Conservation (phyloP, 768 basidiomycete species). For the Tylopilus felleus region DNA sequence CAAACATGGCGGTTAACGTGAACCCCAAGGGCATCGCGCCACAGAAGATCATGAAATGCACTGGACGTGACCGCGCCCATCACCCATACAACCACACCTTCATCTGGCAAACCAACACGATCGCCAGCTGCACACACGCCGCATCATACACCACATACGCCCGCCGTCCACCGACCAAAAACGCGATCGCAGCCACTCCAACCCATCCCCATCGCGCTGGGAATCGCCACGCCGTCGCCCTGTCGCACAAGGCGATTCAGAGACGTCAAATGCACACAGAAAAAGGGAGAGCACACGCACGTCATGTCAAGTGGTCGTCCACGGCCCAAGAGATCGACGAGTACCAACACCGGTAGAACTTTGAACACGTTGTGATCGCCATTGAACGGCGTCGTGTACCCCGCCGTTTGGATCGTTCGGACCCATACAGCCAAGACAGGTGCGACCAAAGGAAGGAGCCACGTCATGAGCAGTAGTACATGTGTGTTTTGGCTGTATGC, state of each 20-base stretch:
- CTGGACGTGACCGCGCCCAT: too few species aligned
- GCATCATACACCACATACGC: conserved; percentile 66
- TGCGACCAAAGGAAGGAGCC: conserved; percentile 72
- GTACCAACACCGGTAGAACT: conserved; percentile 58
- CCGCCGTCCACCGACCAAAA: conserved; percentile 63
- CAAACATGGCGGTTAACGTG: too few species aligned
- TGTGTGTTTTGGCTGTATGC: conserved; percentile 55
- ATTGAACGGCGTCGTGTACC: conserved; percentile 73
- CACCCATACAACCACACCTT: conserved; percentile 3
- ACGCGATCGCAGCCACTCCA: conserved; percentile 48
- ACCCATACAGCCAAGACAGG: conserved; percentile 88
- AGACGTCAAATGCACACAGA: not conserved
- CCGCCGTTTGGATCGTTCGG: conserved; percentile 77
- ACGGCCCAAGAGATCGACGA: conserved; percentile 61
- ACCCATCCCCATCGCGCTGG: conserved; percentile 53
- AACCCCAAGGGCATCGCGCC: too few species aligned
- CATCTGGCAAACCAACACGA: conserved; percentile 10
- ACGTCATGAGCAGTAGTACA: conserved; percentile 71
- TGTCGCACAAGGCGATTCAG: not conserved
- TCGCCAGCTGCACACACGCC: conserved; percentile 38
- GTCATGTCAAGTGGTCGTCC: conserved; percentile 42
- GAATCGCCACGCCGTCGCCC: conserved; percentile 3
- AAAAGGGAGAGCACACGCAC: conserved; percentile 30
- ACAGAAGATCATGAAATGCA: too few species aligned
- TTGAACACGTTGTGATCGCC: conserved; percentile 74